Conservation (phyloP, 345 rosid genomes). For the Acer yangbiense region DNA sequence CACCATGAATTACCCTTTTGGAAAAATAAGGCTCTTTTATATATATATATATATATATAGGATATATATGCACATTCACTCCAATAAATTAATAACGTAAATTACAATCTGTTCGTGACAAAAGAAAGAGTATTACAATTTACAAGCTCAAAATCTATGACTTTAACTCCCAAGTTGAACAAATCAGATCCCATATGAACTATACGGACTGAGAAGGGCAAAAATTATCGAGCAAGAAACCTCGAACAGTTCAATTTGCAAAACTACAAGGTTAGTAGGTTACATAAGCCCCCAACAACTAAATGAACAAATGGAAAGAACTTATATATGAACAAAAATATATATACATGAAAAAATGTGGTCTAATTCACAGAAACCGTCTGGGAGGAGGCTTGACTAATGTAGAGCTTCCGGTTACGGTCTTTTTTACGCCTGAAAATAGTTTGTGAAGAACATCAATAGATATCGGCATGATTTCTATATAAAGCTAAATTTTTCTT, state of each 20-base stretch:
- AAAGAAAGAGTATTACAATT: background rate
- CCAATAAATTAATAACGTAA: background rate
- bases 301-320: background rate
- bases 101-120: constrained; percentile 7
- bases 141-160: background rate
- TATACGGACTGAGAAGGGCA: background rate
- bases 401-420: constrained; percentile 29
- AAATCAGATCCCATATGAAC: constrained; percentile 1
- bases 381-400: constrained; percentile 43
- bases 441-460: constrained; percentile 8
- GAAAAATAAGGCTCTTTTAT: too few relatives aligned
- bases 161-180: background rate
- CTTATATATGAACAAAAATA: background rate
- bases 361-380: constrained; percentile 44
- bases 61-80: background rate
- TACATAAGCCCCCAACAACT: background rate
- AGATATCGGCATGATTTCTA: background rate
- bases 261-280: background rate
- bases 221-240: background rate
- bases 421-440: constrained; percentile 47
- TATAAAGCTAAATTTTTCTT: background rate
- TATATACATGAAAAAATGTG: background rate
- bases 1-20: too few relatives aligned
- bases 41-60: too few relatives aligned
- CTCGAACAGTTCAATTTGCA: background rate